Evolutionary conservation across 768 basidiomycete genomes (phyloP).

Genomic region (Tephrocybe sp.): DNA sequence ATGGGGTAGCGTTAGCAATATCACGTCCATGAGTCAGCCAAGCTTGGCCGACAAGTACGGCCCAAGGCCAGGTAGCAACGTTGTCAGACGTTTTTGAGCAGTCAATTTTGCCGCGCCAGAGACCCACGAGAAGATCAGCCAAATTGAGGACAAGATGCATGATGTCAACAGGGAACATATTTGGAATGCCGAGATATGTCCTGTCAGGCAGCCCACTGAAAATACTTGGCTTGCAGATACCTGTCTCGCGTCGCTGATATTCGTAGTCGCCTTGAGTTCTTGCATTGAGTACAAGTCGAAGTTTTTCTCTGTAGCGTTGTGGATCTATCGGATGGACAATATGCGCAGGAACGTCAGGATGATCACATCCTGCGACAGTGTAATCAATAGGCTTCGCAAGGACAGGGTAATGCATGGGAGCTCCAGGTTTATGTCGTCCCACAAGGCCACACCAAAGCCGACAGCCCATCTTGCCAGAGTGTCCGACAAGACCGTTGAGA

Average conservation of each 20-base stretch:
- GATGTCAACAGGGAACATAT: too few species aligned
- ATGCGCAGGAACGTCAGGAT: constrained; percentile 14
- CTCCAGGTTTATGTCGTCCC: constrained; percentile 17
- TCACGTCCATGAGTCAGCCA: constrained; percentile 34
- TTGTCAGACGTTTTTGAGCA: too few species aligned
- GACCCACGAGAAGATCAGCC: too few species aligned
- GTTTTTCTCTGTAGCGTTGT: constrained; percentile 6
- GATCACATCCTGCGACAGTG: constrained; percentile 19
- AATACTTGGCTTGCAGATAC: constrained; percentile 35
- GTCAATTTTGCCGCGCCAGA: too few species aligned
- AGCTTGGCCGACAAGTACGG: constrained; percentile 38
- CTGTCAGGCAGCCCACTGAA: constrained; percentile 24
- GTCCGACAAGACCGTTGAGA: constrained; percentile 25
- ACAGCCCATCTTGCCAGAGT: constrained; percentile 20
- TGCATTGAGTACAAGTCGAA: constrained; percentile 13
- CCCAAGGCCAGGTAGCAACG: constrained; percentile 36
- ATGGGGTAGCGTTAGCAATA: too few species aligned
- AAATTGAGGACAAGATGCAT: too few species aligned
- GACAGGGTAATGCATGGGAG: constrained; percentile 21
- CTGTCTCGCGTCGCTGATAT: constrained; percentile 21
- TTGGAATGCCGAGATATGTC: constrained; percentile 25
- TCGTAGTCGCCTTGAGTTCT: constrained; percentile 19
- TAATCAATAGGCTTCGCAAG: constrained; percentile 19
- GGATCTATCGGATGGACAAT: constrained; percentile 4
- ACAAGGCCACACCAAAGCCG: too few species aligned